Evolutionary conservation across 2,329 filamentous ascomycete species (phyloP), one percentile per base, ranked within the genome.

Genomic region (Parascedosporium putredinis): DNA sequence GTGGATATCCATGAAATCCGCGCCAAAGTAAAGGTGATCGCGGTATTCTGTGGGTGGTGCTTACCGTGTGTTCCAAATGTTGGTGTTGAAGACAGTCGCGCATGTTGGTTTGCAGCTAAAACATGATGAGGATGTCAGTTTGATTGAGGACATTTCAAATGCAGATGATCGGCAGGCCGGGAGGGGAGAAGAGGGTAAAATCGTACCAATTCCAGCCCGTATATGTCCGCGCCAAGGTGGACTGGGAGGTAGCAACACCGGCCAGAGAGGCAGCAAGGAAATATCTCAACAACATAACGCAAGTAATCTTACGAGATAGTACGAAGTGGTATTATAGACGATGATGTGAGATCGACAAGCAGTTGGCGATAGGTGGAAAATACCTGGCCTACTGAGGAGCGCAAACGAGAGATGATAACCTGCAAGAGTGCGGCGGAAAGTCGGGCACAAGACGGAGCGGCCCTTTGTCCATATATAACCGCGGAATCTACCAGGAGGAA

Each of bases 31-130:
- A n/a, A n/a, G n/a, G n/a, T n/a, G n/a, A n/a, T n/a, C n/a, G n/a
- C n/a, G n/a, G n/a, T n/a, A n/a, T n/a, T n/a, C n/a, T n/a, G n/a
- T n/a, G n/a, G 36, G 8, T 16, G 36, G 20, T 42, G n/a, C 18
- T n/a, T 45, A 45, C 43, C 27, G 43, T 16, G 43, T 29, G 43
- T 45, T 45, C 43, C 23, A 45, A 5, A 45, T 5, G 20, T 45
- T 45, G 23, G 23, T 27, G 23, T 45, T 31, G 24, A 18, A 29
- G 22, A 45, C 43, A 9, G 43, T 24, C 16, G 43, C 23, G 24
- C 43, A 45, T n/a, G 43, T 25, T 22, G 43, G 43, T 14, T 45
- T 45, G 18, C 43, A 45, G 43, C 43, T 45, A 10, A 16, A 16
- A 12, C 2, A 36, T 16, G 31, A 10, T 5, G 9, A 5, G 20